A percentile compares a stretch with the other conserved stretches of the same genome.
Conservation (phyloP, 495 filamentous ascomycete species). For the Trichoderma reesei region DNA sequence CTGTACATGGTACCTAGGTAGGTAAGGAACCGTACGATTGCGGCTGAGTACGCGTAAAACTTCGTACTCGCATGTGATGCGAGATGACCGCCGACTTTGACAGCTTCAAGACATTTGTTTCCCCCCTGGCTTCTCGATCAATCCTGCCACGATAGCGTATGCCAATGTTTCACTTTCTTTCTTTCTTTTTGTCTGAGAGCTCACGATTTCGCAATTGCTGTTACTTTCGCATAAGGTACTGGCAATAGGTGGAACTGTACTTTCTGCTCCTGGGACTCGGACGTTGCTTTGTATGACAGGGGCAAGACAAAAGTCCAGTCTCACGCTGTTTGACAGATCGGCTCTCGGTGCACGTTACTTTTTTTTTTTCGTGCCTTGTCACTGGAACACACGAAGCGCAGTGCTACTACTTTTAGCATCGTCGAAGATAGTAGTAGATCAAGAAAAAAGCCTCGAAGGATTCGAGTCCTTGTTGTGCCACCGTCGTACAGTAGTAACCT, state of each 20-base stretch:
- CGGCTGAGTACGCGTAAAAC: too few species aligned
- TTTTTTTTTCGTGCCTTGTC: too few species aligned
- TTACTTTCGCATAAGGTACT: background rate
- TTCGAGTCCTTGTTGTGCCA: background rate
- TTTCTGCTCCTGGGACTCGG: background rate
- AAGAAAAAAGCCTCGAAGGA: too few species aligned
- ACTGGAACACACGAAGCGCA: too few species aligned
- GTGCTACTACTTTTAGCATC: too few species aligned
- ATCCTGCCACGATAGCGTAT: background rate
- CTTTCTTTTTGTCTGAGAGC: background rate
- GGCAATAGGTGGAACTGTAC: background rate
- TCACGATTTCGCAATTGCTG: background rate
- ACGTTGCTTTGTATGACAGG: background rate
- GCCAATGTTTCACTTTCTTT: background rate
- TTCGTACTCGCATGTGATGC: slow-evolving; percentile 5
- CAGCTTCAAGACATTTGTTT: background rate
- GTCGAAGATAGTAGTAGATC: too few species aligned
- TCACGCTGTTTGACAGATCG: slow-evolving; percentile 1
- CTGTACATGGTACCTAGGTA: too few species aligned
- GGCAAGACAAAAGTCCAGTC: background rate
- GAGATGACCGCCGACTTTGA: background rate
- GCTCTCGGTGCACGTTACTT: background rate
- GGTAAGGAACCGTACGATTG: too few species aligned
- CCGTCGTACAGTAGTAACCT: too few species aligned
- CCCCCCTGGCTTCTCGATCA: background rate